phyloP scores from a whole-genome alignment of 2,329 filamentous ascomycete genomes.

The Colletotrichum tamarilloi region DNA sequence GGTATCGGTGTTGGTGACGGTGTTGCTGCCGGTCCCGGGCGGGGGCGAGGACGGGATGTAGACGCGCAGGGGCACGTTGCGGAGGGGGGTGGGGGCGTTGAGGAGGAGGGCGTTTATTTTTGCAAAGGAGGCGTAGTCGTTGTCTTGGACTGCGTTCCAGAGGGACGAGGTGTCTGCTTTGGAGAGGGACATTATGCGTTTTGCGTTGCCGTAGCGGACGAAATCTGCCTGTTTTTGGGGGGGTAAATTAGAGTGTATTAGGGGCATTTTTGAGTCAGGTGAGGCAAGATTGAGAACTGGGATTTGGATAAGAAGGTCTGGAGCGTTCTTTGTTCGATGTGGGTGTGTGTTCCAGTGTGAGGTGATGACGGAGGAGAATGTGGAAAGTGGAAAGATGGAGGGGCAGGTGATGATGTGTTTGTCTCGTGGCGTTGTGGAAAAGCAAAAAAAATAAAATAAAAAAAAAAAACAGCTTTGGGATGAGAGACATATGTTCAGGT shows the following conservation, averaged over 20 bases:
- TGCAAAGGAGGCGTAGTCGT: constrained; percentile 79
- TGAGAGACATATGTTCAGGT: neutral
- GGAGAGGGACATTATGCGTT: constrained; percentile 89
- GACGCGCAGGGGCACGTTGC: constrained; percentile 86
- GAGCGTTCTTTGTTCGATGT: neutral
- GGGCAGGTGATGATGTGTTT: neutral
- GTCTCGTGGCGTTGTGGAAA: neutral
- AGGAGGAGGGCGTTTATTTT: constrained; percentile 82
- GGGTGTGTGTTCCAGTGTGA: neutral
- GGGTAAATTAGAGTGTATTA: neutral
- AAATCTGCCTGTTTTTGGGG: constrained; percentile 75
- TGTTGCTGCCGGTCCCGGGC: constrained; percentile 27
- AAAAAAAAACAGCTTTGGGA: neutral
- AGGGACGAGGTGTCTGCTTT: constrained; percentile 85
- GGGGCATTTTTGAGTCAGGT: neutral
- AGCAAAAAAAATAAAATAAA: constrained; percentile 8
- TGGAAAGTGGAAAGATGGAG: neutral
- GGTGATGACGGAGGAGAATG: neutral
- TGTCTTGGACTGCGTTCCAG: constrained; percentile 83
- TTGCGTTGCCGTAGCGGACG: constrained; percentile 86
- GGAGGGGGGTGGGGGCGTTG: constrained; percentile 78
- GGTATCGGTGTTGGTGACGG: neutral
- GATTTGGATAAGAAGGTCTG: neutral
- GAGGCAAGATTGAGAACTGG: neutral
- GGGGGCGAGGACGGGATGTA: constrained; percentile 79